phyloP scores from a whole-genome alignment of 306 rosid species.

The Quercus variabilis region DNA sequence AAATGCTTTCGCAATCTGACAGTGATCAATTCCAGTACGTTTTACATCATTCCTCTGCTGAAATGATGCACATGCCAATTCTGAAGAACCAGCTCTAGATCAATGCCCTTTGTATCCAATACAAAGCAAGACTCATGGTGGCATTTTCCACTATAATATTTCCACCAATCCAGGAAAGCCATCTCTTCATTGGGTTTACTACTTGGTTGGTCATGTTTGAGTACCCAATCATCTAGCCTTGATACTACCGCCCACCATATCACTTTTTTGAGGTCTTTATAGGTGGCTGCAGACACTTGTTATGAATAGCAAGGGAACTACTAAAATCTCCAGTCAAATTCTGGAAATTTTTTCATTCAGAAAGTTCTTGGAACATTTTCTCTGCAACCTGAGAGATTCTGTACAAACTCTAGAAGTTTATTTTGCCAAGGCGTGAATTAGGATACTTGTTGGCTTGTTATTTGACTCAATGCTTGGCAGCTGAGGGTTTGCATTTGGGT shows the following conservation, averaged over 20 bases:
- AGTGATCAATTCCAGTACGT: not conserved
- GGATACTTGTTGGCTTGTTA: not conserved
- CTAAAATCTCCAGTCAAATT: not conserved
- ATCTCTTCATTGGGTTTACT: not conserved
- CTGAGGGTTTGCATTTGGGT: not conserved
- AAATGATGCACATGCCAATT: not conserved
- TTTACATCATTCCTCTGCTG: not conserved
- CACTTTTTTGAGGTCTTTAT: not conserved
- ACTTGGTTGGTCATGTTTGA: not conserved
- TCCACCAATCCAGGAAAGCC: not conserved
- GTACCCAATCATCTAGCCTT: not conserved
- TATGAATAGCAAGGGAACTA: not conserved
- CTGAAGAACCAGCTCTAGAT: not conserved
- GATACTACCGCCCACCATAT: not conserved
- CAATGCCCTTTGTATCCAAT: not conserved
- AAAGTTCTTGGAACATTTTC: not conserved
- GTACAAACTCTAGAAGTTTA: not conserved
- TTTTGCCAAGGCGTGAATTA: not conserved
- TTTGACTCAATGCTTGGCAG: not conserved
- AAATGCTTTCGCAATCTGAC: not conserved
- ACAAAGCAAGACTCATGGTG: not conserved
- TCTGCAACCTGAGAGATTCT: not conserved
- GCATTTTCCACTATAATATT: not conserved
- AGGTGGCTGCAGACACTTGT: not conserved
- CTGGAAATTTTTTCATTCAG: not conserved